phyloP scores from a whole-genome alignment of 176 grass and related monocot species.

The Cymbopogon citratus region DNA sequence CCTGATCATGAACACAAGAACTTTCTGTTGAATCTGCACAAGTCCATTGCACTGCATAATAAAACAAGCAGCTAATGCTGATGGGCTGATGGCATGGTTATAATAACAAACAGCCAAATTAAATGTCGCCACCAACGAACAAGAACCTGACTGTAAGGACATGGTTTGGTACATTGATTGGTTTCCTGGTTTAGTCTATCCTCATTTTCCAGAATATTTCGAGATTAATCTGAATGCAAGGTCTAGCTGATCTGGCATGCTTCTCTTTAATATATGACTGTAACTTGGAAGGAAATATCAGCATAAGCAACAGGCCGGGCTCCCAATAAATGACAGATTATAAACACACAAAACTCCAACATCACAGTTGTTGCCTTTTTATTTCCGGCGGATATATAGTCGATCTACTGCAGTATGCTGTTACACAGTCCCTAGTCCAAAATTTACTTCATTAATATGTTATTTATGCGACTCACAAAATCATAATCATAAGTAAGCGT shows the following conservation, averaged over 20 bases:
- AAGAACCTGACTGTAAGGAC: conserved; percentile 15
- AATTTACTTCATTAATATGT: not conserved
- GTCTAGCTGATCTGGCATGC: not conserved
- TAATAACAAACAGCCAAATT: conserved; percentile 23
- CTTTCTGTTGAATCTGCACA: not conserved
- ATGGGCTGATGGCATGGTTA: not conserved
- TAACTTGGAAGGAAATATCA: not conserved
- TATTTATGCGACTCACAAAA: not conserved
- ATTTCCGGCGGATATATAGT: not conserved
- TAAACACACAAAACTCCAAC: not conserved
- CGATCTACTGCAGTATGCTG: not conserved
- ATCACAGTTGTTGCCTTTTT: too few relatives aligned
- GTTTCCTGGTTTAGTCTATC: not conserved
- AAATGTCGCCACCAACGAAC: conserved; percentile 30
- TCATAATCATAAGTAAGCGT: not conserved
- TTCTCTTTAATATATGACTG: not conserved
- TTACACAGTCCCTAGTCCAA: not conserved
- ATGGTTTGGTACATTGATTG: not conserved
- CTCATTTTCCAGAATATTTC: not conserved
- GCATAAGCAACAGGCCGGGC: not conserved
- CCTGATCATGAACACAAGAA: not conserved
- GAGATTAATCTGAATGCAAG: conserved; percentile 3
- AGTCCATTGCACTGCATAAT: not conserved
- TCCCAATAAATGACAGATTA: not conserved
- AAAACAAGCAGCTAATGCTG: not conserved